Base-by-base conservation (phyloP, 495 filamentous ascomycete species). In the Penicillium mononematosum region DNA sequence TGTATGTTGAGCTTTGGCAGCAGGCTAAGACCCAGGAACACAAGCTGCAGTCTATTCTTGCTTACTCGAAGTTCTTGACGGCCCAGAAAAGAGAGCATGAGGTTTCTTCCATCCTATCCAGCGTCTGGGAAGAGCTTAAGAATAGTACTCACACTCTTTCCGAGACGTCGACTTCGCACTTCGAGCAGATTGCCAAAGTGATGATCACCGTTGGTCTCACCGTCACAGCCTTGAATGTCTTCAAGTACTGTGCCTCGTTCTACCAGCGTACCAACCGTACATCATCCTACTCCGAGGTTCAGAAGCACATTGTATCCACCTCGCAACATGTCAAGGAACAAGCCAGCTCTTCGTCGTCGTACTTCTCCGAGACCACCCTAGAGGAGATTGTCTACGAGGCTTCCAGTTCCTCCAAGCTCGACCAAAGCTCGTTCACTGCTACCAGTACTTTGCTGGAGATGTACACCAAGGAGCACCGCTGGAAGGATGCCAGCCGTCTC, bases 1-100 rank as follows among this genome's bases (percentile, higher is more conserved):
- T 64, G 4, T 75, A 68, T 50, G 60, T 74, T 39, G 70, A 75
- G 46, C 62, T 73, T 39, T 75, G 73, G 73, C 71, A 75, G 49
- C 66, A 59, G 0, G 59, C 68, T 17, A 73, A 65, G 56, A 64
- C 62, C 59, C 71, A 74, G 51, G 58, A 72, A 47, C 57, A 57
- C 42, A 74, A 69, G 50, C 46, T 69, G 24, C 59, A 70, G 31
- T 59, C 66, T 19, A 64, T 70, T 17, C 48, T 66, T 32, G 55
- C 59, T 6, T 75, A 73, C 56, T 63, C 68, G 22, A 61, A 67
- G 36, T 73, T 75, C 53, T 62, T 75, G 24, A 58, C 67, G 34
- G 43, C 59, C 2, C 70, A 73, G 45, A 63, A 62, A 38, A 56
- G 70, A 3, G 64, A 68, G 56, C 51, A 55, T 8, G 71, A 75